A percentile compares a stretch with the other conserved stretches of the same genome.
Evolutionary conservation across 371 early-diverging fungal species (phyloP).

Genomic region (Rhizomucor pusillus): DNA sequence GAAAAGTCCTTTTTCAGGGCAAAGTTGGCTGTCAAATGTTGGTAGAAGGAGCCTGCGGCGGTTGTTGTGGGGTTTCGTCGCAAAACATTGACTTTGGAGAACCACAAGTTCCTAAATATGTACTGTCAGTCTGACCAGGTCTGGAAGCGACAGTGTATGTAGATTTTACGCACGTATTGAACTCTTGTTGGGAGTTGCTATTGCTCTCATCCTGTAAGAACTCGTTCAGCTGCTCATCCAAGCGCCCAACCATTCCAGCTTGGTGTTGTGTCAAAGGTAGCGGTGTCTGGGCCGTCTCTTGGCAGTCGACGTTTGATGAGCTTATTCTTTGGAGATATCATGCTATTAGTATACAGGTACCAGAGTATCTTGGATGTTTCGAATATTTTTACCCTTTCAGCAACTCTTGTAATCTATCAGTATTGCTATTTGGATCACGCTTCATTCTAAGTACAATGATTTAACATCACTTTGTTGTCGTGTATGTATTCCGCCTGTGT

Average conservation of each 20-base stretch:
- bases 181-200: slow-evolving; percentile 33
- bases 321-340: slow-evolving; percentile 15
- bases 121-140: too few relatives aligned
- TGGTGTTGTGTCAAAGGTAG: slow-evolving; percentile 30
- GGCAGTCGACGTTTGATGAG: too few relatives aligned
- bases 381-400: slow-evolving; percentile 36
- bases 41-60: slow-evolving; percentile 24
- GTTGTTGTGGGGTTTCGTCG: slow-evolving; percentile 23
- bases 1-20: slow-evolving; percentile 58
- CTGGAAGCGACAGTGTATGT: neutral
- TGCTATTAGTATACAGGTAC: slow-evolving; percentile 44
- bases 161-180: slow-evolving; percentile 29
- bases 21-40: slow-evolving; percentile 41
- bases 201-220: slow-evolving; percentile 57
- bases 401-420: slow-evolving; percentile 43
- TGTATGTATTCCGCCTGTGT: too few relatives aligned
- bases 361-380: too few relatives aligned
- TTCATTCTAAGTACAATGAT: too few relatives aligned
- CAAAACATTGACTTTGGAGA: slow-evolving; percentile 47
- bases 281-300: slow-evolving; percentile 12
- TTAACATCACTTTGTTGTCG: too few relatives aligned
- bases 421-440: too few relatives aligned
- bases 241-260: slow-evolving; percentile 29
- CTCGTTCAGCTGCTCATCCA: slow-evolving; percentile 42
- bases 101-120: slow-evolving; percentile 26